These are phyloP conservation scores for Talaromyces albobiverticillius DNA, from an alignment of 2,329 filamentous ascomycete species.

Conservation along the genomic window DNA sequence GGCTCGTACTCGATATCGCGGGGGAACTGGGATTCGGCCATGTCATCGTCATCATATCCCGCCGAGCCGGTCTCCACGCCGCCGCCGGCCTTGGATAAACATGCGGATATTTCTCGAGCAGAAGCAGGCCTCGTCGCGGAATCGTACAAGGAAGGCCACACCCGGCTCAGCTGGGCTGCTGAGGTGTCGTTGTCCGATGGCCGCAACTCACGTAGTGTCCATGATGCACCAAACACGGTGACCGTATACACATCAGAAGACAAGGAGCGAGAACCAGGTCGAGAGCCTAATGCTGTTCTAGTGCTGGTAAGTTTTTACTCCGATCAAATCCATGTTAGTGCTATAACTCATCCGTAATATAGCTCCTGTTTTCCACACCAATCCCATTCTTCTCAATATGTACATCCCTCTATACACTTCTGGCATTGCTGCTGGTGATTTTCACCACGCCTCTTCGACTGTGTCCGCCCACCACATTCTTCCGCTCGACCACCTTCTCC, in stretches of 20 bases:
- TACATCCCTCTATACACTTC: constrained; percentile 54
- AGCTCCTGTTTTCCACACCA: constrained; percentile 55
- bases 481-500: constrained; percentile 45
- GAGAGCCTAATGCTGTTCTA: constrained; percentile 15
- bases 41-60: constrained; percentile 15
- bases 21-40: constrained; percentile 15
- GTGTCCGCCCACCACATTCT: constrained; percentile 44
- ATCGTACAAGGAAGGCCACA: constrained; percentile 3
- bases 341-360: constrained; percentile 1
- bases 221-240: constrained; percentile 12
- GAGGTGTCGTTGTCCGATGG: constrained; percentile 11
- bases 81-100: background rate
- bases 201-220: constrained; percentile 6
- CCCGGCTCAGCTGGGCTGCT: constrained; percentile 4
- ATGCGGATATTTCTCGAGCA: background rate
- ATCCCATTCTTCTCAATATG: constrained; percentile 54
- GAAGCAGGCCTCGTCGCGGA: constrained; percentile 5
- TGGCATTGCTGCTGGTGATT: constrained; percentile 50
- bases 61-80: background rate
- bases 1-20: constrained; percentile 23
- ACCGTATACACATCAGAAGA: constrained; percentile 10
- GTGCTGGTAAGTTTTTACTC: constrained; percentile 17
- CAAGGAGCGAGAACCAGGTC: constrained; percentile 2
- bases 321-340: too few species aligned
- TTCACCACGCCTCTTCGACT: constrained; percentile 54